These are phyloP conservation scores for Myriosclerotinia curreyana DNA, from an alignment of 2,329 filamentous ascomycete species.

Conservation along the genomic window DNA sequence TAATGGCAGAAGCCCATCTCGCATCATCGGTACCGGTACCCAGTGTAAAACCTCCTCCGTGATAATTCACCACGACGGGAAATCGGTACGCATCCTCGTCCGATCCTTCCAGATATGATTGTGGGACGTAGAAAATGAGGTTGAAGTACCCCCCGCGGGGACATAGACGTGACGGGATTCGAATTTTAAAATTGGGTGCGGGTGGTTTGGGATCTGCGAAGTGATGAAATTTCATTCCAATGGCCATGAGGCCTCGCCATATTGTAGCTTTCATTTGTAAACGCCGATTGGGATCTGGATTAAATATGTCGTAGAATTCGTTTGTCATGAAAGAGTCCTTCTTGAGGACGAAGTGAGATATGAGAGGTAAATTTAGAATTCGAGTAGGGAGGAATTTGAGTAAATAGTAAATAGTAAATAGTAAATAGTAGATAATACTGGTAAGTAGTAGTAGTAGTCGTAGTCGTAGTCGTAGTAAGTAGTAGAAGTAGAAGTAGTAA, in stretches of 20 bases:
- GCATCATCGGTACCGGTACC: constrained; percentile 62
- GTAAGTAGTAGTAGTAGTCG: too few relatives aligned
- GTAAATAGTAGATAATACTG: too few relatives aligned
- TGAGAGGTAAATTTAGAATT: too few relatives aligned
- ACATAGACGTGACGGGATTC: constrained; percentile 37
- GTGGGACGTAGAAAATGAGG: constrained; percentile 46
- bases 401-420: too few relatives aligned
- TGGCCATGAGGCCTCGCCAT: constrained; percentile 39
- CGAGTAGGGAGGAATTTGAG: too few relatives aligned
- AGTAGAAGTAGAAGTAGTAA: neutral
- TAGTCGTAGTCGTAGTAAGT: too few relatives aligned
- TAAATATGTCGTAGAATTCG: neutral
- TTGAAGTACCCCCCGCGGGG: constrained; percentile 38
- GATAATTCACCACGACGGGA: constrained; percentile 62
- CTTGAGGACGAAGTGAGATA: neutral
- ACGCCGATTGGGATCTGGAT: constrained; percentile 17
- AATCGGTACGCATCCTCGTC: constrained; percentile 34
- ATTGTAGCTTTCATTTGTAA: constrained; percentile 38
- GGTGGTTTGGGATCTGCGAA: constrained; percentile 37
- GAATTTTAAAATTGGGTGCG: constrained; percentile 37
- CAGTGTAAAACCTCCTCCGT: constrained; percentile 65
- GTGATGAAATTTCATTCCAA: constrained; percentile 40
- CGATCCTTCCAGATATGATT: constrained; percentile 39
- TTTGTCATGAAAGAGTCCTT: constrained; percentile 8
- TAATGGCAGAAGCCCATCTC: constrained; percentile 55